Evolutionary conservation across 768 basidiomycete species (phyloP).

Genomic region (Pilatotrama ljubarskyi): DNA sequence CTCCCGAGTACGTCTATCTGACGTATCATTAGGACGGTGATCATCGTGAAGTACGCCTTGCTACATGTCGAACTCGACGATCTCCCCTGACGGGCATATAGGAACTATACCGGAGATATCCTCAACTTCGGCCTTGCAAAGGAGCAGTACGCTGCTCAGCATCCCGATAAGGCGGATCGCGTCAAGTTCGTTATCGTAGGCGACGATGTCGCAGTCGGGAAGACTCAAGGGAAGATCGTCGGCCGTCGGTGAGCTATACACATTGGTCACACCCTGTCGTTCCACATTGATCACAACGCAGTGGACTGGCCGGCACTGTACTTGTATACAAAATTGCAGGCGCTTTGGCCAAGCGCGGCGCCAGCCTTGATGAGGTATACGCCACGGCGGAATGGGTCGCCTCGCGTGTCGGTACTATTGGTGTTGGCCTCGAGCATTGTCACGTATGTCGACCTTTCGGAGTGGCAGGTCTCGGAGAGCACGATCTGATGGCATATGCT

Average conservation of each 20-base stretch:
- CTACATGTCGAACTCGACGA: neutral
- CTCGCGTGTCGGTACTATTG: slow-evolving; percentile 74
- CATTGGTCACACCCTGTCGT: neutral
- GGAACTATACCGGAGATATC: slow-evolving; percentile 89
- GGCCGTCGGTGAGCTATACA: slow-evolving; percentile 60
- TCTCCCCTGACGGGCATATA: slow-evolving; percentile 30
- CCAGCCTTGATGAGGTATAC: slow-evolving; percentile 67
- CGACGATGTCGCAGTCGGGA: slow-evolving; percentile 88
- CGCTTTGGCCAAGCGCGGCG: slow-evolving; percentile 71
- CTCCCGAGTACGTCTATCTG: neutral
- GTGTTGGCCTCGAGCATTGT: slow-evolving; percentile 86
- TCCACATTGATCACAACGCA: slow-evolving; percentile 28
- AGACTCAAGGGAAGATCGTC: slow-evolving; percentile 78
- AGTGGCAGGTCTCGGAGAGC: neutral
- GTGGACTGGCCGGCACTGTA: slow-evolving; percentile 80
- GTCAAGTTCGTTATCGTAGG: slow-evolving; percentile 82
- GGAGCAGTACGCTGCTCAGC: slow-evolving; percentile 74
- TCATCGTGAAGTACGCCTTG: slow-evolving; percentile 71
- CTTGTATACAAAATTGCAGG: slow-evolving; percentile 92
- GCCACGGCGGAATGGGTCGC: slow-evolving; percentile 64
- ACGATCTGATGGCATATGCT: neutral
- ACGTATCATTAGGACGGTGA: slow-evolving; percentile 51
- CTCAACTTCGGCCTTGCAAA: slow-evolving; percentile 90
- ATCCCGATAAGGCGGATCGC: slow-evolving; percentile 64
- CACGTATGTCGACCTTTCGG: slow-evolving; percentile 51